These are phyloP conservation scores for Porphyridium purpureum DNA, from an alignment of 23 red algal genomes.

Conservation along the genomic window DNA sequence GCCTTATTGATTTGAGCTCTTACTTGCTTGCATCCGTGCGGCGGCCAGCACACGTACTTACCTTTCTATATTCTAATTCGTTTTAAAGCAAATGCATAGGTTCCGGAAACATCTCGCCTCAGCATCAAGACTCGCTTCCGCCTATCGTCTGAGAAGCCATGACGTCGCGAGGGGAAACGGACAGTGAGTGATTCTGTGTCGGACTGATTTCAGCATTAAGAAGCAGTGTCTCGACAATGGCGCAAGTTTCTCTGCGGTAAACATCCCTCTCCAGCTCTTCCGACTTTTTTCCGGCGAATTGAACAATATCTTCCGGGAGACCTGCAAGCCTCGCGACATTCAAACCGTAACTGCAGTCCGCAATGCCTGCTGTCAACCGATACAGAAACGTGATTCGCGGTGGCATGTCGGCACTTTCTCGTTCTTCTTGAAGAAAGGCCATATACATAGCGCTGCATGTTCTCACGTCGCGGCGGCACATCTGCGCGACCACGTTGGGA, in stretches of 20 bases:
- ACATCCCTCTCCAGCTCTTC: constrained; percentile 3
- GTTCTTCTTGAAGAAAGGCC: neutral
- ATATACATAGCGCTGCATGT: neutral
- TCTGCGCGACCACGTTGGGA: neutral
- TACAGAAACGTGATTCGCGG: constrained; percentile 58
- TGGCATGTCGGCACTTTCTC: constrained; percentile 3
- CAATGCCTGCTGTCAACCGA: constrained; percentile 45
- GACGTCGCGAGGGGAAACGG: no score
- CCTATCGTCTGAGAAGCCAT: no score
- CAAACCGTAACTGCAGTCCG: constrained; percentile 36
- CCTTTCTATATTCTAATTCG: no score
- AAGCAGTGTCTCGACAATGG: neutral
- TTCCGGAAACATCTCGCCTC: no score
- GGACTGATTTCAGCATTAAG: no score
- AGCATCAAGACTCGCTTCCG: no score
- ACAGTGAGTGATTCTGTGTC: no score
- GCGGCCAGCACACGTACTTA: no score
- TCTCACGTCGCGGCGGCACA: neutral
- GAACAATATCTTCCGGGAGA: constrained; percentile 19
- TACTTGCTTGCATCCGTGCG: no score
- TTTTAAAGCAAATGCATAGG: no score
- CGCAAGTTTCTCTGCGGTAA: neutral
- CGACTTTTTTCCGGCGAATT: constrained; percentile 10
- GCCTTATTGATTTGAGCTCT: no score
- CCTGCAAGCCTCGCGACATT: constrained; percentile 55